A percentile compares a stretch with the other conserved stretches of the same genome.
phyloP scores from a whole-genome alignment of 257 asterid genomes.

The Jacaranda copaia region DNA sequence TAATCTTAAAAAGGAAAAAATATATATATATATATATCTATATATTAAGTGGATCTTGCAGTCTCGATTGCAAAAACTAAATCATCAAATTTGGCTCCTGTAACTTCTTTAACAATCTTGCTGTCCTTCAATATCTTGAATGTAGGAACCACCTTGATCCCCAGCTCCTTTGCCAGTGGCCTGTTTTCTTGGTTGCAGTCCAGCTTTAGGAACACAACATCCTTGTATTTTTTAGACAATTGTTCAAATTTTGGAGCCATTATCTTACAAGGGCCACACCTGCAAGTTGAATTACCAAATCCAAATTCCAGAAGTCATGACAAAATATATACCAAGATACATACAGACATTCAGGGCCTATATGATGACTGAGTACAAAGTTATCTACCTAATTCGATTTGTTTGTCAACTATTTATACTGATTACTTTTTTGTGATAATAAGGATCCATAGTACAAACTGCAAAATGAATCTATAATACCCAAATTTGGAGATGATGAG shows the following conservation, averaged over 20 bases:
- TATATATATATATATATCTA: too few species aligned
- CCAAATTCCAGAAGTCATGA: neutral
- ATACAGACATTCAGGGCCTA: too few species aligned
- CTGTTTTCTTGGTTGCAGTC: slow-evolving; percentile 94
- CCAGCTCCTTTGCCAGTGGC: slow-evolving; percentile 88
- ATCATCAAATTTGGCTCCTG: slow-evolving; percentile 83
- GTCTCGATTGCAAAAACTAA: slow-evolving; percentile 68
- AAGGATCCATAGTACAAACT: neutral
- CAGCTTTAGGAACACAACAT: slow-evolving; percentile 85
- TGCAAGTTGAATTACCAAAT: slow-evolving; percentile 38
- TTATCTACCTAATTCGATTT: neutral
- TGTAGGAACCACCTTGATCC: slow-evolving; percentile 92
- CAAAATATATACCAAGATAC: neutral
- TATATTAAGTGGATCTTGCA: slow-evolving; percentile 52
- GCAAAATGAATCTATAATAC: neutral
- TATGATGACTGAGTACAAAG: neutral
- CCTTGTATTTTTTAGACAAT: slow-evolving; percentile 66
- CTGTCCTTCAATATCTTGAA: slow-evolving; percentile 79
- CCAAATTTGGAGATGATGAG: slow-evolving; percentile 7
- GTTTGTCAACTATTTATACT: too few species aligned
- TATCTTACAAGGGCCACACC: slow-evolving; percentile 98
- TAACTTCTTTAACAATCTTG: slow-evolving; percentile 79
- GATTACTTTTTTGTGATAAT: too few species aligned
- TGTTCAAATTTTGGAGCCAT: slow-evolving; percentile 79
- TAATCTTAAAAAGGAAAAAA: slow-evolving; percentile 12